Evolutionary conservation across 768 basidiomycete genomes (phyloP), one percentile per base, ranked within the genome.

Genomic region (Fomitopsis pulvina): DNA sequence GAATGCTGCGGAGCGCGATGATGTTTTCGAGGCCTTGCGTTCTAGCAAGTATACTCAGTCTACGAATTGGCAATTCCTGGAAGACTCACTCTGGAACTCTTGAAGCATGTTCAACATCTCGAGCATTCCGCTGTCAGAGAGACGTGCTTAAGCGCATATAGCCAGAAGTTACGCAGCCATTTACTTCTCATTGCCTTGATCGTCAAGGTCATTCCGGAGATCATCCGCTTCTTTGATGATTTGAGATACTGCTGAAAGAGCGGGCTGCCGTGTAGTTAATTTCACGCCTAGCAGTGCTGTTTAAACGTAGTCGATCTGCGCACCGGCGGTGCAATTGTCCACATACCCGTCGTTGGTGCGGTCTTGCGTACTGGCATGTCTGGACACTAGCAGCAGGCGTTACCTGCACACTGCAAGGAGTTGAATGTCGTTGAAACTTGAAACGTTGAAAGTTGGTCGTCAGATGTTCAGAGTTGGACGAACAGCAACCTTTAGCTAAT

Each of bases 71-170:
- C 14, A 14, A 18, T 4, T 37, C 14, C 5, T 5, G 34, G 14
- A 18, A 30, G 2, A 49, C 60, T 24, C 24, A 64, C 63, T 63
- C 38, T 63, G 61, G 20, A 61, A 52, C 39, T 64, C 57, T 44
- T 63, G 50, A 26, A 64, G 39, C 44, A 64, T 54, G 2, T 29
- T 39, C 16, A 64, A 29, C 61, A 64, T 64, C 34, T 64, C 63
- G 8, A 54, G 28, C 57, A 63, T 56, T 45, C 60, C 54, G 18
- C 49, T 47, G 11, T 47, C 20, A 20, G 22, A 28, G 11, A 28
- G 2, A 16, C 21, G 22, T 11, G 9, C 5, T 4, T 27, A 9
- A 16, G 4, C 4, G 24, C 22, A 38, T 26, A 20, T 10, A 3
- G 2, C 9, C 41, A 29, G 26, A 16, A 10, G 8, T 16, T n/a